phyloP scores from a whole-genome alignment of 257 asterid genomes.

The Leonotis leonurus region DNA sequence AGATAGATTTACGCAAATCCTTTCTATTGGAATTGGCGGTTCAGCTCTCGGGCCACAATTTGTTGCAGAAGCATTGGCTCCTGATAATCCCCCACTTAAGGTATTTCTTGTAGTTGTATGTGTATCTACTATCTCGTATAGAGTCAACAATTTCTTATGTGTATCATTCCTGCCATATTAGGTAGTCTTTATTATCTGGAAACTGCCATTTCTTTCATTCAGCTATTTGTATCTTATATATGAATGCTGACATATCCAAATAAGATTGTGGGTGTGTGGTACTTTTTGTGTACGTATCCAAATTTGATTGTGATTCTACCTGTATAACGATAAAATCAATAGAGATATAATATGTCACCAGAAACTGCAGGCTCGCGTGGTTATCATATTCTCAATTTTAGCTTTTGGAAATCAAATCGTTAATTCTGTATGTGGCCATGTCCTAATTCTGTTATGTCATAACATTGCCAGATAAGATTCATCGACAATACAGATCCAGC shows the following conservation, averaged over 20 bases:
- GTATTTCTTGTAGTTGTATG: slow-evolving; percentile 36
- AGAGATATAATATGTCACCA: background rate
- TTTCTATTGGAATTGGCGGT: slow-evolving; percentile 97
- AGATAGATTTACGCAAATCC: slow-evolving; percentile 77
- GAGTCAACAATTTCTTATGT: background rate
- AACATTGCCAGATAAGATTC: slow-evolving; percentile 74
- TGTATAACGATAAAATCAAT: background rate
- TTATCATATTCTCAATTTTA: background rate
- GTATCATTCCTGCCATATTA: background rate
- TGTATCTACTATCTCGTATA: too few species aligned
- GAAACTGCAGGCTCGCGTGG: background rate
- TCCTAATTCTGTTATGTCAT: slow-evolving; percentile 10
- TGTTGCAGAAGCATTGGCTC: slow-evolving; percentile 99
- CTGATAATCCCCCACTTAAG: slow-evolving; percentile 99
- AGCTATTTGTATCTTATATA: background rate
- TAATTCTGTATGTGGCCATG: background rate
- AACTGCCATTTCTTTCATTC: too few species aligned
- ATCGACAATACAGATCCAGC: slow-evolving; percentile 99
- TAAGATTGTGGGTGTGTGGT: background rate
- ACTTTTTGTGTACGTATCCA: background rate
- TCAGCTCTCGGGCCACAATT: slow-evolving; percentile 99
- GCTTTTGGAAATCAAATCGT: background rate
- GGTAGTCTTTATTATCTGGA: background rate
- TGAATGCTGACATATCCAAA: too few species aligned
- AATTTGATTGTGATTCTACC: background rate